A percentile compares a stretch with the other conserved stretches of the same genome.
phyloP scores from a whole-genome alignment of 257 asterid genomes.

The Jacaranda copaia region DNA sequence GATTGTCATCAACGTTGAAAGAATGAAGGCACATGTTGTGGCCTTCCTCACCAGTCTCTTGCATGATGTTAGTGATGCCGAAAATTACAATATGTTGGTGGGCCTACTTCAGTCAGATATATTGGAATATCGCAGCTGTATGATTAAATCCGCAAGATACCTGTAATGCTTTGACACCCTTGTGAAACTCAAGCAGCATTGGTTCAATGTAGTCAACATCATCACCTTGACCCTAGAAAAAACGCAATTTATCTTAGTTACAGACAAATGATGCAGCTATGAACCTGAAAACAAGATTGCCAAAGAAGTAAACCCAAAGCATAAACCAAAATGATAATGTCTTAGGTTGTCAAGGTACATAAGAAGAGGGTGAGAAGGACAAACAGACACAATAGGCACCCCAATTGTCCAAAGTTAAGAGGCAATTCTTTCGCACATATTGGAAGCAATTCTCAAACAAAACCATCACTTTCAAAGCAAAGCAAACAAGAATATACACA shows the following conservation, averaged over 20 bases:
- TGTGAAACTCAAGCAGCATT: conserved; percentile 48
- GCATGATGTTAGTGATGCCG: too few species aligned
- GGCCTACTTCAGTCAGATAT: conserved; percentile 23
- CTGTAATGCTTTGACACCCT: conserved; percentile 58
- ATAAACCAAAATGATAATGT: too few species aligned
- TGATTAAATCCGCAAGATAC: conserved; percentile 96
- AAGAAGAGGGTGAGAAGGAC: background rate
- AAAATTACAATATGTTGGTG: too few species aligned
- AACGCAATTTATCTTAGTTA: background rate
- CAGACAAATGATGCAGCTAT: background rate
- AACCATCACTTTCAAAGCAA: background rate
- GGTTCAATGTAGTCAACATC: conserved; percentile 85
- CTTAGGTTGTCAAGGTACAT: background rate
- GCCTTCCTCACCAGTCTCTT: background rate
- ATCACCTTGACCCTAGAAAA: conserved; percentile 76
- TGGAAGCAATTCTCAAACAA: background rate
- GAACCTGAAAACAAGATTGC: too few species aligned
- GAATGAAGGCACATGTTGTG: background rate
- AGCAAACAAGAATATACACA: background rate
- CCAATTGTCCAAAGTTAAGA: background rate
- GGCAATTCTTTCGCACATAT: background rate
- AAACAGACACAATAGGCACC: conserved; percentile 4
- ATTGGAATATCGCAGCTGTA: conserved; percentile 75
- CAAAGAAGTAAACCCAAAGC: too few species aligned
- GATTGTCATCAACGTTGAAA: background rate